Evolutionary conservation across 1,284 basidiomycete species (phyloP), one percentile per base, ranked within the genome.

Genomic region (Rhodofomes roseus): DNA sequence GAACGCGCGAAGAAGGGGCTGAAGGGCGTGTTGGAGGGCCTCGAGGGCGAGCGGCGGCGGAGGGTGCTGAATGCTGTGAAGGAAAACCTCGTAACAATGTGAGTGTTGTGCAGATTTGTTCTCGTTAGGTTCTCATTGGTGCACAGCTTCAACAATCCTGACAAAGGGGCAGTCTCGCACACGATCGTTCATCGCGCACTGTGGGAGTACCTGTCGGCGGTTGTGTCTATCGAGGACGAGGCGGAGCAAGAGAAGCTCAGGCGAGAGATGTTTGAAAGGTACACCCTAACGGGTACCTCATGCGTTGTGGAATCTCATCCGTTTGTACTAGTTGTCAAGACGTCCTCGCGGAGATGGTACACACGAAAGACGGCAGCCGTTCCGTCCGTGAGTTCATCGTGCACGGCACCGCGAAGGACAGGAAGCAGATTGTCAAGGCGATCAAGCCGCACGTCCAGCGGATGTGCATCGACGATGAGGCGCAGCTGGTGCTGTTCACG

Each of bases 341-440:
- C 58, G 80, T 87, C 20, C 76, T 95, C 8, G 89, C 93, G 1
- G 93, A 96, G 68, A 92, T 95, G 80, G 92, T 95, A 0, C 94
- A 96, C 69, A 96, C 94, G 27, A 92, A 87, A 70, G 92, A 96
- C 69, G 93, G 93, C 14, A 92, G 91, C 57, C 85, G 91, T n/a
- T 85, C 83, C 23, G 92, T 91, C 1, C 84, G 93, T 44, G 88
- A 93, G 64, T 89, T 96, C 70, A 80, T 95, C 39, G 92, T 86
- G 0, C 80, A 83, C 57, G 92, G 92, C 6, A 84, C 81, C 7
- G 92, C 93, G 2, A 96, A 95, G 89, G 93, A 96, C 73, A 83
- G 94, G 58, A 96, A 96, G 81, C 85, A 88, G 63, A 92, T 95
- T 55, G 78, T 95, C 55, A 95, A 95, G 76, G 81, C 85, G 1